These are phyloP conservation scores for Arabis alpina DNA, from an alignment of 345 rosid genomes.

Conservation along the genomic window DNA sequence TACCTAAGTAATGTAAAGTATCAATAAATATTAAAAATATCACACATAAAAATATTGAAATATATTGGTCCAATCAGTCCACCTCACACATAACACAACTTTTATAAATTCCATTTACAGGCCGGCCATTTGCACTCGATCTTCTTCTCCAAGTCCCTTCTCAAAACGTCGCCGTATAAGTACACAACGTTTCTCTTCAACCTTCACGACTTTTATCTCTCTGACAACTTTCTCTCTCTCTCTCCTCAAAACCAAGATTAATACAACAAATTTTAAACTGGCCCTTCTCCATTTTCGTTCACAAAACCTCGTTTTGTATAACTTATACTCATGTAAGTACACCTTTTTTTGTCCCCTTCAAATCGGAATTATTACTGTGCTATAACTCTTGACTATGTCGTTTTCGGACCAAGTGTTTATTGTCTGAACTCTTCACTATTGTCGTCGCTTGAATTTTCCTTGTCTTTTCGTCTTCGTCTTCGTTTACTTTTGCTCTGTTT, in stretches of 20 bases:
- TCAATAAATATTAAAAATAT: slow-evolving; percentile 33
- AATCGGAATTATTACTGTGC: not conserved
- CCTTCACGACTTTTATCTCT: slow-evolving; percentile 23
- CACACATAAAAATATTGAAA: slow-evolving; percentile 32
- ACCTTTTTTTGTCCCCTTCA: not conserved
- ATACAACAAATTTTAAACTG: slow-evolving; percentile 32
- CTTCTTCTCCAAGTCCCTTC: not conserved
- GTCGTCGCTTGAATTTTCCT: slow-evolving; percentile 38
- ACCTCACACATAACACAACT: slow-evolving; percentile 37
- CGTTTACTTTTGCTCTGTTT: slow-evolving; percentile 27
- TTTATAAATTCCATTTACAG: slow-evolving; percentile 39
- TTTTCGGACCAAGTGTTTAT: slow-evolving; percentile 32
- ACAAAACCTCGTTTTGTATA: slow-evolving; percentile 38
- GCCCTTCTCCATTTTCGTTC: slow-evolving; percentile 41
- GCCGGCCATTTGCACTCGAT: slow-evolving; percentile 21
- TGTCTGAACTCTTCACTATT: slow-evolving; percentile 20
- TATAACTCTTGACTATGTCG: slow-evolving; percentile 24
- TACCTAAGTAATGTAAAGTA: slow-evolving; percentile 36
- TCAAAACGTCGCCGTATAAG: slow-evolving; percentile 33
- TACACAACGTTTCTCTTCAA: slow-evolving; percentile 18
- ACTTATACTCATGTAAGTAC: slow-evolving; percentile 45
- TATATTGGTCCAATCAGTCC: slow-evolving; percentile 41
- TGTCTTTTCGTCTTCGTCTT: slow-evolving; percentile 14
- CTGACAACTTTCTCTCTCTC: slow-evolving; percentile 21
- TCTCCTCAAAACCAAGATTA: slow-evolving; percentile 6